phyloP scores from a whole-genome alignment of 768 basidiomycete genomes.

The Tricholoma sp. region DNA sequence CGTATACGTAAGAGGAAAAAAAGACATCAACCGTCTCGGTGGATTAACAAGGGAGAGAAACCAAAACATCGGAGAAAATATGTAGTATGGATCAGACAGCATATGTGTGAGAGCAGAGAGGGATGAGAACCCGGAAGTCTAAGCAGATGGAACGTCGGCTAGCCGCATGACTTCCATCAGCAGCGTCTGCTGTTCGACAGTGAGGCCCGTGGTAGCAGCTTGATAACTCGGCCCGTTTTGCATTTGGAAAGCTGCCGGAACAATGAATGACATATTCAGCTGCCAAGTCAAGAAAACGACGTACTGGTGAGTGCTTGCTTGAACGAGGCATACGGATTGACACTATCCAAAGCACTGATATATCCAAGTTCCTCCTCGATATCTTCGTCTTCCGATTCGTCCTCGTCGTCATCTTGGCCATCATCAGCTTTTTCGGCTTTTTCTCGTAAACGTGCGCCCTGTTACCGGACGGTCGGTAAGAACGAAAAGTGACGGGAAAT shows the following conservation, averaged over 20 bases:
- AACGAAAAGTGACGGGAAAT: slow-evolving; percentile 1
- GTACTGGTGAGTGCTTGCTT: slow-evolving; percentile 72
- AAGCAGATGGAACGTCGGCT: slow-evolving; percentile 39
- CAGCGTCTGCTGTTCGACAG: slow-evolving; percentile 70
- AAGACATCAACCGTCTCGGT: not conserved
- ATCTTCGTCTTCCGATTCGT: slow-evolving; percentile 49
- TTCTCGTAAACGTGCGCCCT: slow-evolving; percentile 73
- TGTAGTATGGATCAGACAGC: slow-evolving; percentile 6
- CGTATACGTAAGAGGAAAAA: not conserved
- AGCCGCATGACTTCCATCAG: slow-evolving; percentile 83
- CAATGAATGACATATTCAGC: not conserved
- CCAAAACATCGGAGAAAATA: slow-evolving; percentile 6
- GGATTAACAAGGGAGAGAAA: slow-evolving; percentile 1
- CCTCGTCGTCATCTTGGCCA: slow-evolving; percentile 46
- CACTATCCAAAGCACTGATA: slow-evolving; percentile 75
- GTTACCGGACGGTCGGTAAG: slow-evolving; percentile 1
- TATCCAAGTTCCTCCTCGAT: slow-evolving; percentile 84
- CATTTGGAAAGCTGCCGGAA: slow-evolving; percentile 62
- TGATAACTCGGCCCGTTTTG: slow-evolving; percentile 66
- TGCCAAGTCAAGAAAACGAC: slow-evolving; percentile 18
- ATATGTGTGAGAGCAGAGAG: slow-evolving; percentile 2
- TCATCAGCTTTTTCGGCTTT: slow-evolving; percentile 39
- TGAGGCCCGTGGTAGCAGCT: slow-evolving; percentile 63
- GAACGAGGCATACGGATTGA: slow-evolving; percentile 76
- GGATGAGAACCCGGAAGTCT: slow-evolving; percentile 3